Evolutionary conservation across 1,284 basidiomycete species (phyloP), one percentile per base, ranked within the genome.

Genomic region (Macrocystidia cucumis): DNA sequence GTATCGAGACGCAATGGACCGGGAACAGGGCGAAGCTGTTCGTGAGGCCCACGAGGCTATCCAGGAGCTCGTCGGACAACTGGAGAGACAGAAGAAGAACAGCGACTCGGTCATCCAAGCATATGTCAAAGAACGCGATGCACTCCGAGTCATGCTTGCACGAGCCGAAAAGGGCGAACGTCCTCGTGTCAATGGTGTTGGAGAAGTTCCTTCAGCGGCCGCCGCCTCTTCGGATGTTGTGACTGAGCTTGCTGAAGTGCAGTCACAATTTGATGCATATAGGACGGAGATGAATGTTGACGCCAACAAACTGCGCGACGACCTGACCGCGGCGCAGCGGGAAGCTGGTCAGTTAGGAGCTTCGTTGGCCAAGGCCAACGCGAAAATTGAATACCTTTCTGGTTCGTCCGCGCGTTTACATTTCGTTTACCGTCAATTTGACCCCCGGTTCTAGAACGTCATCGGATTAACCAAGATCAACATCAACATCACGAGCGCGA

Each of bases 41-140:
- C 72, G 74, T 32, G 88, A 97, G 57, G 92, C 93, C 0, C 83
- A 89, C 42, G 79, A 87, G 38, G 81, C 88, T 1, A 91, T 97
- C 47, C 74, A 82, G 42, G 74, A 80, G 18, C 67, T 98, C 19
- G 80, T 83, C 24, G 67, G 73, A 14, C 80, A 92, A 52, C 62
- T 97, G 1, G 78, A 78, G 49, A 69, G 59, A 43, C 77, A 81
- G 52, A 78, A 78, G 59, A 73, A 74, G 54, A 70, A 68, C 50
- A 72, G 74, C 50, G 81, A 91, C 29, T 65, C 66, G 26, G 74
- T 81, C 38, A 76, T 87, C 32, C 82, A 84, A 46, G 81, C 88
- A 14, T 83, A 86, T 42, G 73, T 80, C 49, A 84, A 88, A 55
- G 95, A 98, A 56, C 69, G 91, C 3, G 96, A 98, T 50, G 74